A percentile compares a stretch with the other conserved stretches of the same genome.
phyloP scores from a whole-genome alignment of 108 stramenopile genomes.

The Nitzschia sp. region DNA sequence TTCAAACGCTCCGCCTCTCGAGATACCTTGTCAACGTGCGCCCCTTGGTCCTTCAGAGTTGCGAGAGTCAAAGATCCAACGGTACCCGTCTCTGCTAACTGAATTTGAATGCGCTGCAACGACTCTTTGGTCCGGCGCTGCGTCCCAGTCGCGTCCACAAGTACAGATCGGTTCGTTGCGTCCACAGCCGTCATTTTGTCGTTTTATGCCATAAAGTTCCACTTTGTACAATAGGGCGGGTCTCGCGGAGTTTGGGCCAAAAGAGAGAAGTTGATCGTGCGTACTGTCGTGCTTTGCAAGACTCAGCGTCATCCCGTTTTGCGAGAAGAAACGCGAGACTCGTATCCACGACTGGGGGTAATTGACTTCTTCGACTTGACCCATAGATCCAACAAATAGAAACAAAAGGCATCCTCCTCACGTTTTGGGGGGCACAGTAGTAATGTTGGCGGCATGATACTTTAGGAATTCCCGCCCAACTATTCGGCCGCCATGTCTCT shows the following conservation, averaged over 20 bases:
- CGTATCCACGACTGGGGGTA: background rate
- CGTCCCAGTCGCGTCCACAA: background rate
- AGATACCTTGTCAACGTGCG: background rate
- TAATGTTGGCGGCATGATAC: background rate
- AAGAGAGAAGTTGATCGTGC: no score
- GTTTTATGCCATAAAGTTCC: no score
- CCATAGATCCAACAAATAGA: no score
- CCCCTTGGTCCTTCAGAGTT: conserved; percentile 1
- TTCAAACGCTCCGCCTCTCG: background rate
- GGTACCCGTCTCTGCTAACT: conserved; percentile 3
- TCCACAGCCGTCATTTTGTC: no score
- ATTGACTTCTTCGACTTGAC: background rate
- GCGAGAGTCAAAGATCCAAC: conserved; percentile 4
- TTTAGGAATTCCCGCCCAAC: conserved; percentile 16
- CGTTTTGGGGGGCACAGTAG: no score
- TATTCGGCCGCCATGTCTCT: conserved; percentile 13
- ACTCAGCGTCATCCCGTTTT: no score
- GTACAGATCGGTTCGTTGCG: background rate
- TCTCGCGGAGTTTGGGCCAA: no score
- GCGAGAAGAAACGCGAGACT: no score
- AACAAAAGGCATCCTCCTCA: no score
- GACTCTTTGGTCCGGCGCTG: conserved; percentile 8
- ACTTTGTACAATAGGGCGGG: no score
- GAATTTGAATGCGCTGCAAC: background rate
- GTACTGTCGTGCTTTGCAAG: no score